Conservation (phyloP, 208 protist species). For the Acanthamoeba sp. region DNA sequence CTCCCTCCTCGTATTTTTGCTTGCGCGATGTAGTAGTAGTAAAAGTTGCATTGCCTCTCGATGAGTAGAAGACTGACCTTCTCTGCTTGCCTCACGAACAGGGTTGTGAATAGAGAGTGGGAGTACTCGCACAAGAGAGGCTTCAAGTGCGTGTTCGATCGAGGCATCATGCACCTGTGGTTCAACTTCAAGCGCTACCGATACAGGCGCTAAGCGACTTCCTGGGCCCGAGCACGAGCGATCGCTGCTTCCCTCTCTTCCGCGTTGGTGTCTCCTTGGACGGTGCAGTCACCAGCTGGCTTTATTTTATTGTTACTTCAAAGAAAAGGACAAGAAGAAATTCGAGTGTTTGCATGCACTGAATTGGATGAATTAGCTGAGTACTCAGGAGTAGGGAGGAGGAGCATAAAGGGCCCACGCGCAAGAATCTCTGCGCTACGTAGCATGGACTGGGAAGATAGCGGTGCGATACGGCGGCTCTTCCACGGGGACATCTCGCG, state of each 20-base stretch:
- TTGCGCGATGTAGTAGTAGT: too few species aligned
- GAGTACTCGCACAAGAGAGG: conserved; percentile 94
- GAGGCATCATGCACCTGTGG: conserved; percentile 92
- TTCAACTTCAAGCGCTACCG: conserved; percentile 92
- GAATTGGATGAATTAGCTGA: too few species aligned
- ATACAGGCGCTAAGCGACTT: conserved; percentile 90
- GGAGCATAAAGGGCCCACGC: too few species aligned
- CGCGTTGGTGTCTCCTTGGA: too few species aligned
- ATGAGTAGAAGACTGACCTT: not conserved
- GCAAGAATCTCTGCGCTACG: too few species aligned
- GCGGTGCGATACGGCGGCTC: not conserved
- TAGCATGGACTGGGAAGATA: not conserved
- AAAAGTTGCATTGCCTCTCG: not conserved
- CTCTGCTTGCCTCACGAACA: conserved; percentile 77
- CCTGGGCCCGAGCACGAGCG: too few species aligned
- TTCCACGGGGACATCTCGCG: conserved; percentile 23
- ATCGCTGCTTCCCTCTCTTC: too few species aligned
- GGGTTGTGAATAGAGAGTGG: conserved; percentile 97
- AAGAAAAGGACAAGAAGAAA: too few species aligned
- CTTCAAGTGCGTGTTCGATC: conserved; percentile 97
- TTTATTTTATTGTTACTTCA: too few species aligned
- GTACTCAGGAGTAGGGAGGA: too few species aligned
- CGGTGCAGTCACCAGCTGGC: too few species aligned
- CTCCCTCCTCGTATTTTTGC: not conserved
- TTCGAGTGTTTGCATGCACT: too few species aligned